phyloP scores from a whole-genome alignment of 1,284 basidiomycete genomes.

The Papiliotrema terrestris region DNA sequence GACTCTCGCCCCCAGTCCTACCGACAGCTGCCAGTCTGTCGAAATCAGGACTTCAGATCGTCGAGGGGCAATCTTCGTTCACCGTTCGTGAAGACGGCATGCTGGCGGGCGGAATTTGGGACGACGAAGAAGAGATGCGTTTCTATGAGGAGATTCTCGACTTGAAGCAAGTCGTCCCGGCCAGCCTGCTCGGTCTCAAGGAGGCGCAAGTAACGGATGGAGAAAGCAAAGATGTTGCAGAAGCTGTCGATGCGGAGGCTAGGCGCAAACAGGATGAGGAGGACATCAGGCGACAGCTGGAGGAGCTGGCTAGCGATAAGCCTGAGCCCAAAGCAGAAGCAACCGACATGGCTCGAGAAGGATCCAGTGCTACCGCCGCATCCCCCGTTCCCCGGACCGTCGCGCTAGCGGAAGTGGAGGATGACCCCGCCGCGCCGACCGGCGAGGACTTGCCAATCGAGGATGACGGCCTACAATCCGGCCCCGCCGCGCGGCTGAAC shows the following conservation, averaged over 20 bases:
- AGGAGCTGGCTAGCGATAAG: conserved; percentile 34
- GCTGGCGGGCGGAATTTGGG: conserved; percentile 81
- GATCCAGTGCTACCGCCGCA: too few species aligned
- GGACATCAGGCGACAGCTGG: conserved; percentile 50
- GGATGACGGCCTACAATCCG: conserved; percentile 56
- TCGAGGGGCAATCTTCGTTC: conserved; percentile 50
- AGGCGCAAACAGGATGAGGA: conserved; percentile 51
- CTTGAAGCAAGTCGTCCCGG: conserved; percentile 85
- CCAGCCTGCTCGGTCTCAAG: conserved; percentile 78
- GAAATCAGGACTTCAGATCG: conserved; percentile 51
- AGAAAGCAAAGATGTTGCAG: conserved; percentile 20
- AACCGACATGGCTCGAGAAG: not conserved
- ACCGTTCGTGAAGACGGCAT: conserved; percentile 58
- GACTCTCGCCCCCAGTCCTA: conserved; percentile 72
- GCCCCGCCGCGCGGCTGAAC: conserved; percentile 87
- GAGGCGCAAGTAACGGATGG: conserved; percentile 36
- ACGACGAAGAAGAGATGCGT: conserved; percentile 91
- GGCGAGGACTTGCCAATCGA: conserved; percentile 27
- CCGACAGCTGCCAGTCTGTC: conserved; percentile 62
- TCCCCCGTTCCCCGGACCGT: conserved; percentile 9
- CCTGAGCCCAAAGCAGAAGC: not conserved
- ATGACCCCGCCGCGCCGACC: conserved; percentile 4
- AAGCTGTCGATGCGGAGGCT: conserved; percentile 25
- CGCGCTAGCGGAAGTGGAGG: conserved; percentile 39
- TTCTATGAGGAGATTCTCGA: conserved; percentile 95